Percentiles rank a stretch among this genome's conserved stretches.
Evolutionary conservation across 2,329 filamentous ascomycete species (phyloP).

Genomic region (Diplodia sapinea): DNA sequence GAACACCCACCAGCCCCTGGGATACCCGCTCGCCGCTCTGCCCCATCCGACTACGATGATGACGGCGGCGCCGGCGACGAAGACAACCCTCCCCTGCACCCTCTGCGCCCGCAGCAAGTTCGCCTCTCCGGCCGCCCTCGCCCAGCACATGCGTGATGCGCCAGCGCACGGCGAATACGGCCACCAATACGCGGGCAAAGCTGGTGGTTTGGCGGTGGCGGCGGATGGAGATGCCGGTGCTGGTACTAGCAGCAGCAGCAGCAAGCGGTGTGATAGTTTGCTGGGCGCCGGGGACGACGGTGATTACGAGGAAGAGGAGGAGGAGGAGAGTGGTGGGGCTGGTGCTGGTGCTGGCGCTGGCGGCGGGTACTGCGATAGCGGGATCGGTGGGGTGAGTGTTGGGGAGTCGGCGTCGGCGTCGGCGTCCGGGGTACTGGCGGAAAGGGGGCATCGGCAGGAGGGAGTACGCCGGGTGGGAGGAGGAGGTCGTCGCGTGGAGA

Average conservation of each 20-base stretch:
- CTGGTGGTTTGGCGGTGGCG: too few species aligned
- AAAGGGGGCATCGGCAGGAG: too few species aligned
- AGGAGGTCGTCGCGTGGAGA: not conserved
- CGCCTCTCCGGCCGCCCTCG: conserved; percentile 1
- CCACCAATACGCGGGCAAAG: too few species aligned
- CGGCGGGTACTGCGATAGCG: too few species aligned
- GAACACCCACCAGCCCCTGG: not conserved
- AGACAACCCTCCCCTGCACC: not conserved
- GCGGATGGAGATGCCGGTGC: not conserved
- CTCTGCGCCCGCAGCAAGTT: not conserved
- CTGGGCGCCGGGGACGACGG: not conserved
- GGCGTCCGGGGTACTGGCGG: too few species aligned
- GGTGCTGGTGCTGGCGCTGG: not conserved
- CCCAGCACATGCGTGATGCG: conserved; percentile 1
- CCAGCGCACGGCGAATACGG: not conserved
- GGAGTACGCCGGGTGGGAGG: too few species aligned
- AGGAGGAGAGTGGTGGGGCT: too few species aligned
- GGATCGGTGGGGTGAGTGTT: not conserved
- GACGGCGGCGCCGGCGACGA: not conserved
- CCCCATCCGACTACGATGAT: not conserved
- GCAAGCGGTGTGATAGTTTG: not conserved
- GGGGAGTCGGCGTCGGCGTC: not conserved
- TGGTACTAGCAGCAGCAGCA: too few species aligned
- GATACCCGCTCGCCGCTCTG: not conserved
- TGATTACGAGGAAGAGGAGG: not conserved